Evolutionary conservation across 257 asterid species (phyloP).

Genomic region (Ophiorrhiza pumila): DNA sequence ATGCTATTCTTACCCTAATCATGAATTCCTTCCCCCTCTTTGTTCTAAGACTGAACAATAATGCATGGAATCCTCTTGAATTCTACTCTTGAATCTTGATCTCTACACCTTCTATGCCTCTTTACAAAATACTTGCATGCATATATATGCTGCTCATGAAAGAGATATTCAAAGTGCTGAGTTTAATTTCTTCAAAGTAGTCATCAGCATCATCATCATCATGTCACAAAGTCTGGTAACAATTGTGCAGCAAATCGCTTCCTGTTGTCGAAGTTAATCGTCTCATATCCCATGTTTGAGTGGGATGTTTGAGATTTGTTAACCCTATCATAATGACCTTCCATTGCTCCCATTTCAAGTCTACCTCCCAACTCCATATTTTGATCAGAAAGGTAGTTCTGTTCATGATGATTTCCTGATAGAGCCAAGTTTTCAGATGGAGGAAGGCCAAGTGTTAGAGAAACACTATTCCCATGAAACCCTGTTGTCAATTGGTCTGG

Average conservation of each 20-base stretch:
- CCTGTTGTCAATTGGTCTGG: conserved; percentile 30
- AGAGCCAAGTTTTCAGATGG: conserved; percentile 41
- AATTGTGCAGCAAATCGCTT: conserved; percentile 51
- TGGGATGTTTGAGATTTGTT: conserved; percentile 31
- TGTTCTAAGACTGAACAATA: conserved; percentile 2
- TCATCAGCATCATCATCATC: conserved; percentile 15
- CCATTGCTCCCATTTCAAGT: conserved; percentile 28
- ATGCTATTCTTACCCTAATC: neutral
- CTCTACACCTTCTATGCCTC: neutral
- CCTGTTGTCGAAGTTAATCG: conserved; percentile 51
- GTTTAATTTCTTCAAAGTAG: no score
- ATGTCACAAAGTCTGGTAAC: conserved; percentile 57
- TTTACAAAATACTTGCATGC: neutral
- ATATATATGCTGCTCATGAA: neutral
- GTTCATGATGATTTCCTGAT: conserved; percentile 36
- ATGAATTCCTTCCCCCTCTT: neutral
- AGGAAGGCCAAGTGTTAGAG: conserved; percentile 56
- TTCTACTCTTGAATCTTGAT: neutral
- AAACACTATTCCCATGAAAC: conserved; percentile 36
- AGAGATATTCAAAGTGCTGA: no score
- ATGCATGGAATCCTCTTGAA: neutral
- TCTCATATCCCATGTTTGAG: conserved; percentile 37
- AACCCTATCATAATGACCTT: conserved; percentile 19
- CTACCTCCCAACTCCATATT: conserved; percentile 34
- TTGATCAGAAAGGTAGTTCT: conserved; percentile 38